These are phyloP conservation scores for Cladosporium velox DNA, from an alignment of 2,329 filamentous ascomycete genomes.

Conservation along the genomic window DNA sequence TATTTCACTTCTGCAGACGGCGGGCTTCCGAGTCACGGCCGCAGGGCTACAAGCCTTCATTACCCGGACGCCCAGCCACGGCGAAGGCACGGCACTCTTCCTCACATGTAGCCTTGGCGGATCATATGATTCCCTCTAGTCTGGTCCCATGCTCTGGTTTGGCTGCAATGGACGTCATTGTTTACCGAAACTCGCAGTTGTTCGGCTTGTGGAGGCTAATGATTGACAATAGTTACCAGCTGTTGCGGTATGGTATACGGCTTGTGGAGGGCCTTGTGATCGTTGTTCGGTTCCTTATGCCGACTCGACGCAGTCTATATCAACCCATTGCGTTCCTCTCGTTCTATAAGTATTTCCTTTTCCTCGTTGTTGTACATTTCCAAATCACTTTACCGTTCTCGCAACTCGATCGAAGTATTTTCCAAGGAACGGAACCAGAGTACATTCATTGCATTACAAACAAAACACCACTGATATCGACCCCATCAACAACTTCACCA, in stretches of 20 bases:
- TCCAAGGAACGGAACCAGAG: background rate
- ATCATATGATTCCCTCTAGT: background rate
- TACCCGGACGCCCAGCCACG: background rate
- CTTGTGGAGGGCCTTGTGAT: conserved; percentile 2
- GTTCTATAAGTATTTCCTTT: background rate
- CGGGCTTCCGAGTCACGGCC: background rate
- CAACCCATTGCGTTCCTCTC: background rate
- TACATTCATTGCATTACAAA: background rate
- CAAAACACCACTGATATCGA: background rate
- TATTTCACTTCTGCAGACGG: background rate
- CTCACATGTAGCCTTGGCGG: conserved; percentile 1
- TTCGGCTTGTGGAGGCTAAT: conserved; percentile 10
- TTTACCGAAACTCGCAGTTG: background rate
- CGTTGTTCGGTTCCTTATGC: background rate
- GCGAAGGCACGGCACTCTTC: background rate
- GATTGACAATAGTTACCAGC: conserved; percentile 9
- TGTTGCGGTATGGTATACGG: conserved; percentile 6
- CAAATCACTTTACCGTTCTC: background rate
- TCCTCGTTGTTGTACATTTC: background rate
- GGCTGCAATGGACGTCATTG: conserved; percentile 11
- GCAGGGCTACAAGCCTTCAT: background rate
- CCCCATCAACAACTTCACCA: background rate
- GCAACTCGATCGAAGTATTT: background rate
- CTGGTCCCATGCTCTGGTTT: conserved; percentile 8
- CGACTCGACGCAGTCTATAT: conserved; percentile 9